Evolutionary conservation across 768 basidiomycete species (phyloP), one percentile per base, ranked within the genome.

Genomic region (Mycena vulgaris): DNA sequence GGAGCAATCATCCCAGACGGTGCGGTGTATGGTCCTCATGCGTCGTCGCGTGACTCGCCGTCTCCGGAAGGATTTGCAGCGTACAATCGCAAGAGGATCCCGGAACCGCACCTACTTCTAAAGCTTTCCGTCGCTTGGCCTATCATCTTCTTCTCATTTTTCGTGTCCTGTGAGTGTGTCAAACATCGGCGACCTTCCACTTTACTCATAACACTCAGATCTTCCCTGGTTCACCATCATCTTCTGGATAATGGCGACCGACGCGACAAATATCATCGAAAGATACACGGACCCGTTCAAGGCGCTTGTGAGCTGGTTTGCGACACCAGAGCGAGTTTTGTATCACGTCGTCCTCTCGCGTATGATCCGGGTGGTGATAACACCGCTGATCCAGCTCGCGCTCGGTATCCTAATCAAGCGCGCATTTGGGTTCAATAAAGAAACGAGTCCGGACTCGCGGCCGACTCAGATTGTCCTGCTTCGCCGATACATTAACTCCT

Each of bases 121-220:
- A n/a, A n/a, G n/a, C n/a, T n/a, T n/a, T n/a, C n/a, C 77, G 66
- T 87, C 28, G 84, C 81, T 0, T 81, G 79, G 74, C 85, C 85
- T 0, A 76, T 85, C 58, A 81, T 87, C 31, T 52, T 77, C 23
- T 7, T 77, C 21, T 82, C 84, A 28, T 66, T 66, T 11, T 77
- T 81, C 49, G 72, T 82, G 2, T 80, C 83, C 2, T 82, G 82
- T 82, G 25, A 45, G 80, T 72, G n/a, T 47, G 27, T n/a, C 30
- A 5, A 42, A 28, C 40, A 5, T 63, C 35, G 8, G 35, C 14
- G 8, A 33, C 37, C 64, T 31, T 30, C 30, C 25, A 3, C 23
- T 1, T 69, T n/a, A 11, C 16, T 25, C 4, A 14, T 1, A 13
- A 28, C 35, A 30, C 37, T 1, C 60, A 84, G 83, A 85, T 75